phyloP scores from a whole-genome alignment of 1,139 yeast genomes.

The Taphrina deformans region DNA sequence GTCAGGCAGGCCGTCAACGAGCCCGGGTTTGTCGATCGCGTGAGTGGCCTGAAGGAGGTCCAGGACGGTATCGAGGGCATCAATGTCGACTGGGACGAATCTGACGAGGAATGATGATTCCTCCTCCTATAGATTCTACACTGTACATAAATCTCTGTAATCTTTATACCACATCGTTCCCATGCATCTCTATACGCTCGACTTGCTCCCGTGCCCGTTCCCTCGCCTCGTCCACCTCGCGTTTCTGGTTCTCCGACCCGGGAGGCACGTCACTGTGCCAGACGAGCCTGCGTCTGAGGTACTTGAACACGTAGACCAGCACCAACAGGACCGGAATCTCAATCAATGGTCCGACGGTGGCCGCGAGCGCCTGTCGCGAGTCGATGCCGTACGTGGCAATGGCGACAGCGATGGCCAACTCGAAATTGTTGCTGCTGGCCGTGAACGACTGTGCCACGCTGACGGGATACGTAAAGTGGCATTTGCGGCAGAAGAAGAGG shows the following conservation, averaged over 20 bases:
- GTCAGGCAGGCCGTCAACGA: slow-evolving; percentile 67
- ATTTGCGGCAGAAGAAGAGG: slow-evolving; percentile 43
- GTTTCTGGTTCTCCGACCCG: neutral
- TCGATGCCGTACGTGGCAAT: slow-evolving; percentile 57
- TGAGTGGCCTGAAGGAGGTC: slow-evolving; percentile 73
- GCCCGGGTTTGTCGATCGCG: slow-evolving; percentile 63
- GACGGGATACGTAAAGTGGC: slow-evolving; percentile 50
- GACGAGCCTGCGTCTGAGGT: slow-evolving; percentile 4
- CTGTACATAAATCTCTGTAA: neutral
- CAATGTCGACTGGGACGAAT: slow-evolving; percentile 17
- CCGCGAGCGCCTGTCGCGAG: slow-evolving; percentile 59
- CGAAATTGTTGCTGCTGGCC: slow-evolving; percentile 60
- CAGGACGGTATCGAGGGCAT: slow-evolving; percentile 46
- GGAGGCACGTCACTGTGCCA: slow-evolving; percentile 35
- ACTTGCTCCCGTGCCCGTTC: neutral
- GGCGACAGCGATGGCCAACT: slow-evolving; percentile 58
- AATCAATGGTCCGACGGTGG: slow-evolving; percentile 60
- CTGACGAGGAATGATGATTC: neutral
- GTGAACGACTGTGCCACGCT: slow-evolving; percentile 58
- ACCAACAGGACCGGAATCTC: slow-evolving; percentile 57
- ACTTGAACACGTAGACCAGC: slow-evolving; percentile 29
- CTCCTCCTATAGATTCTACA: neutral
- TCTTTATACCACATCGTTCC: neutral
- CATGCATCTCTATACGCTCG: neutral
- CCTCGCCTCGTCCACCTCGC: neutral